phyloP scores from a whole-genome alignment of 2,329 filamentous ascomycete genomes.

The Ceratocystis papillata region DNA sequence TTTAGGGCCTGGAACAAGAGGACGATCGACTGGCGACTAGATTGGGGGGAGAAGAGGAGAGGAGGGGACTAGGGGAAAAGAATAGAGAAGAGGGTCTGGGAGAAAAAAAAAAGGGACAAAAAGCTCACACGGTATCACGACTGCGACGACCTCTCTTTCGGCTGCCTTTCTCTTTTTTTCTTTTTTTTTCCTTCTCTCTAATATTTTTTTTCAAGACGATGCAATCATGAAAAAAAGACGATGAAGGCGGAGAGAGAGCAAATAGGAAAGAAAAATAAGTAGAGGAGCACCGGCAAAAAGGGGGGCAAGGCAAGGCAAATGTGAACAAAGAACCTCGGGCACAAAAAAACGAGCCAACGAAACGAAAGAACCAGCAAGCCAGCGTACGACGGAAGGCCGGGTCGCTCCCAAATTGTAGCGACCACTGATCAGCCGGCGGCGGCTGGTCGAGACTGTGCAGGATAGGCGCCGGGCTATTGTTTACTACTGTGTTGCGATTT shows the following conservation, averaged over 20 bases:
- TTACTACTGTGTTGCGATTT: too few relatives aligned
- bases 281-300: neutral
- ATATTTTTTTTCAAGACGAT: too few relatives aligned
- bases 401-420: too few relatives aligned
- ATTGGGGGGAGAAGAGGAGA: neutral
- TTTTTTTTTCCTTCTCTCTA: too few relatives aligned
- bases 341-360: neutral
- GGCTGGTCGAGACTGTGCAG: too few relatives aligned
- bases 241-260: too few relatives aligned
- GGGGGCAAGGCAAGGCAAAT: neutral
- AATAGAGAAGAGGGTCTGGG: neutral
- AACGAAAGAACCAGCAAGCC: neutral
- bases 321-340: neutral
- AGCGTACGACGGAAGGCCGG: too few relatives aligned
- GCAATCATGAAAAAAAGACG: neutral
- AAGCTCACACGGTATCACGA: neutral
- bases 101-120: neutral
- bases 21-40: constrained; percentile 2
- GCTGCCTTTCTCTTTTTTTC: neutral
- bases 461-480: too few relatives aligned
- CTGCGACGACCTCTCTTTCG: neutral
- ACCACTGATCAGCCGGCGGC: too few relatives aligned
- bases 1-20: constrained; percentile 6
- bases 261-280: too few relatives aligned
- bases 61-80: neutral